phyloP scores from a whole-genome alignment of 2,329 filamentous ascomycete genomes.

The Monilinia laxa region DNA sequence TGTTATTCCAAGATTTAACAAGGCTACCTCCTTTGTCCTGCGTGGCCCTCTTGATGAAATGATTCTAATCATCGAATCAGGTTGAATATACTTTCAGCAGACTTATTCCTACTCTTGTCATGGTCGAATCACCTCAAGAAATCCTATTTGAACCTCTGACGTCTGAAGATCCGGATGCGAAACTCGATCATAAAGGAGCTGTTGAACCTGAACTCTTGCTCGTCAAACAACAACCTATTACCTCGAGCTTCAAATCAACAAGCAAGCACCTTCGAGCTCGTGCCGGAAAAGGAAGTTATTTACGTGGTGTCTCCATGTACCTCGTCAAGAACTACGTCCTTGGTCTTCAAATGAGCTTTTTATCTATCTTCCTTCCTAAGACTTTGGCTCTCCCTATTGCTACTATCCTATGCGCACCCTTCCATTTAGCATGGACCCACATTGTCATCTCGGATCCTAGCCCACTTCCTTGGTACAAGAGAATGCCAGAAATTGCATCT shows the following conservation, averaged over 20 bases:
- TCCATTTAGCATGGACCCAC: slow-evolving; percentile 80
- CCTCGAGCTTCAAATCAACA: slow-evolving; percentile 57
- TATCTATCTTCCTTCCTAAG: slow-evolving; percentile 43
- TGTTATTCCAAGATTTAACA: neutral
- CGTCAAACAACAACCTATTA: slow-evolving; percentile 57
- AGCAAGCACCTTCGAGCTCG: slow-evolving; percentile 60
- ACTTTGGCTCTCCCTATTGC: slow-evolving; percentile 55
- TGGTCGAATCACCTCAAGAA: slow-evolving; percentile 58
- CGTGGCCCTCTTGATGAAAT: neutral
- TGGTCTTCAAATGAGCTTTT: slow-evolving; percentile 39
- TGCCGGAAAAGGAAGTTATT: slow-evolving; percentile 63
- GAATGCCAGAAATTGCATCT: slow-evolving; percentile 64
- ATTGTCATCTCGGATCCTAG: slow-evolving; percentile 74
- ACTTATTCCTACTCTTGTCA: slow-evolving; percentile 60
- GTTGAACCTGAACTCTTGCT: slow-evolving; percentile 46
- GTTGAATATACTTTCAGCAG: slow-evolving; percentile 58
- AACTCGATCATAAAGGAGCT: slow-evolving; percentile 36
- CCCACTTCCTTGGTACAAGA: slow-evolving; percentile 57
- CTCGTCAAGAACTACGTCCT: slow-evolving; percentile 48
- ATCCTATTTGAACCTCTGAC: slow-evolving; percentile 48
- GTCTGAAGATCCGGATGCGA: slow-evolving; percentile 39
- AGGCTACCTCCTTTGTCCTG: neutral
- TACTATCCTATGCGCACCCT: slow-evolving; percentile 61
- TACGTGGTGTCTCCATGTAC: slow-evolving; percentile 64
- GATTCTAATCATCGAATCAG: slow-evolving; percentile 32